phyloP scores from a whole-genome alignment of 345 rosid species.

The Rubroshorea leprosula region DNA sequence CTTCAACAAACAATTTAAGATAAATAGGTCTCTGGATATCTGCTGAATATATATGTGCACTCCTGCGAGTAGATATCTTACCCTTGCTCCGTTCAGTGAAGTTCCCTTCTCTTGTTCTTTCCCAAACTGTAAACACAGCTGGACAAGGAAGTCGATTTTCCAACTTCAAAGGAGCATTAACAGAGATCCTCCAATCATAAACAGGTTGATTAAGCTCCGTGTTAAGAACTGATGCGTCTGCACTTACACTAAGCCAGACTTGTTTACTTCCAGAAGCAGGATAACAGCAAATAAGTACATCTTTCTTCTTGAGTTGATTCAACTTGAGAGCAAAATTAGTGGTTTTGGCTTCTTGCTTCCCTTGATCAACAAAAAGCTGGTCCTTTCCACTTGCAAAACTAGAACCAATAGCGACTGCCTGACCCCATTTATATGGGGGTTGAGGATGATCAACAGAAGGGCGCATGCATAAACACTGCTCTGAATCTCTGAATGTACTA shows the following conservation, averaged over 20 bases:
- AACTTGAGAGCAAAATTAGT: conserved; percentile 50
- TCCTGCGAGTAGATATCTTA: conserved; percentile 50
- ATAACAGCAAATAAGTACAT: conserved; percentile 62
- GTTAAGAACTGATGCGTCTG: conserved; percentile 86
- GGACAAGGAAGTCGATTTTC: conserved; percentile 94
- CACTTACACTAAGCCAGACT: conserved; percentile 82
- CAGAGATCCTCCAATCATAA: conserved; percentile 91
- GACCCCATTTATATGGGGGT: conserved; percentile 68
- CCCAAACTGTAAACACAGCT: conserved; percentile 84
- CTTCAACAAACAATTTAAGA: conserved; percentile 68
- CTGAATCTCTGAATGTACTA: conserved; percentile 59
- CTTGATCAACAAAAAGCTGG: conserved; percentile 66
- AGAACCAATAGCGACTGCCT: conserved; percentile 47
- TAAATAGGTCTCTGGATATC: conserved; percentile 71
- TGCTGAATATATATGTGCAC: conserved; percentile 61
- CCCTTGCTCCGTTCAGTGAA: conserved; percentile 62
- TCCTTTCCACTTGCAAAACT: conserved; percentile 57
- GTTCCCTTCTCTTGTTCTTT: conserved; percentile 68
- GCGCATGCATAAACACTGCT: conserved; percentile 65
- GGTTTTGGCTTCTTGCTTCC: conserved; percentile 54
- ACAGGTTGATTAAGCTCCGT: conserved; percentile 90
- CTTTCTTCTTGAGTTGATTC: conserved; percentile 88
- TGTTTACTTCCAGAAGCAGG: conserved; percentile 53
- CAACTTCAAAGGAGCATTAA: conserved; percentile 80
- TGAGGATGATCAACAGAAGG: conserved; percentile 49